phyloP scores from a whole-genome alignment of 306 rosid genomes.

The Prunus mira region DNA sequence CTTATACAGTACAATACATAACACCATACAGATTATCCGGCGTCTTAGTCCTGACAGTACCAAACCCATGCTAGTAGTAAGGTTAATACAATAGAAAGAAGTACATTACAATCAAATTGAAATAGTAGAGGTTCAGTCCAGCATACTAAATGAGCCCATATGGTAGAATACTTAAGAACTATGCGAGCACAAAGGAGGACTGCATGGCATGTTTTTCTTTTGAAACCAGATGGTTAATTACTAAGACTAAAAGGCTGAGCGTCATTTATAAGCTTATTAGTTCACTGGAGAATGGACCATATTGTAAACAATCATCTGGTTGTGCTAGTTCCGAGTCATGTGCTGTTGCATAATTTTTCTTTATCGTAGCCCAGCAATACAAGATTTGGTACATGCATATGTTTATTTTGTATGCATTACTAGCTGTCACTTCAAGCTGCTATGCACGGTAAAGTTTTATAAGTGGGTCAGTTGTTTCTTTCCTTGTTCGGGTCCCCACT shows the following conservation, averaged over 20 bases:
- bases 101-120: neutral
- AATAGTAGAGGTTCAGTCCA: neutral
- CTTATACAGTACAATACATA: neutral
- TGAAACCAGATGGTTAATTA: neutral
- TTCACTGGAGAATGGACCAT: neutral
- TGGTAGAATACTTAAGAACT: neutral
- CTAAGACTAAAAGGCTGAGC: neutral
- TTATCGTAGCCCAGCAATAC: neutral
- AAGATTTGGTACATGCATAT: neutral
- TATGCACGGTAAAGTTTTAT: neutral
- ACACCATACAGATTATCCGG: neutral
- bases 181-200: neutral
- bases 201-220: neutral
- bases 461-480: neutral
- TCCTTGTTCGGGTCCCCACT: neutral
- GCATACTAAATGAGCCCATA: neutral
- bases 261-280: neutral
- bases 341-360: neutral
- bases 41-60: neutral
- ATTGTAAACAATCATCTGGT: neutral
- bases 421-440: neutral
- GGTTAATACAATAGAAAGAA: neutral
- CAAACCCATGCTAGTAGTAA: neutral
- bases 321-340: neutral
- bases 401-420: neutral